These are phyloP conservation scores for Podospora bellae-mahoneyi DNA, from an alignment of 495 filamentous ascomycete species.

Conservation along the genomic window DNA sequence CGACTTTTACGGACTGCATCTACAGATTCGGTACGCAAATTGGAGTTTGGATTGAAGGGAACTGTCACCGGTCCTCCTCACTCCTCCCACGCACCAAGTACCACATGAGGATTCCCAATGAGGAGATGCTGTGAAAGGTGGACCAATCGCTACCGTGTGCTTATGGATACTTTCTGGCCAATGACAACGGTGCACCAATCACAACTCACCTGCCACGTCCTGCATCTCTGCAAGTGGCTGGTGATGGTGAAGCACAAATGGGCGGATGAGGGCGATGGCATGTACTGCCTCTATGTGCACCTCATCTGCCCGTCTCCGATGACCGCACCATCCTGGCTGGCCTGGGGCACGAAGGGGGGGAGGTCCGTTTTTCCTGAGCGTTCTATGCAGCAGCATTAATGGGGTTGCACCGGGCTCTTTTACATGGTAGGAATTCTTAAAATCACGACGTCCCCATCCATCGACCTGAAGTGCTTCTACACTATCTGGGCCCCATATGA, in stretches of 20 bases:
- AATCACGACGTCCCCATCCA: background rate
- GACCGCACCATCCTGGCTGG: background rate
- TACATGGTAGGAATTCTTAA: background rate
- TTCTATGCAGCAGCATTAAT: background rate
- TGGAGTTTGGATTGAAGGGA: background rate
- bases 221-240: conserved; percentile 2
- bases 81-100: background rate
- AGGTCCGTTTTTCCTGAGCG: background rate
- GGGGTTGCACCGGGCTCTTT: background rate
- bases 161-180: background rate
- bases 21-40: background rate
- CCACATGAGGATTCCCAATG: background rate
- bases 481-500: background rate
- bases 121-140: background rate
- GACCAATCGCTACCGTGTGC: background rate
- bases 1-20: background rate
- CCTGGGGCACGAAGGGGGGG: background rate
- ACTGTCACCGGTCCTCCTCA: background rate
- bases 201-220: conserved; percentile 6
- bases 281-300: conserved; percentile 1
- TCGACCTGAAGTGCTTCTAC: background rate
- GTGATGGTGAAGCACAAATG: background rate
- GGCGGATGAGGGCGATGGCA: conserved; percentile 5
- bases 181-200: background rate
- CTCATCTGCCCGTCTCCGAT: conserved; percentile 3